Conservation (phyloP, 2,329 filamentous ascomycete genomes). For the Alternaria infectoria region DNA sequence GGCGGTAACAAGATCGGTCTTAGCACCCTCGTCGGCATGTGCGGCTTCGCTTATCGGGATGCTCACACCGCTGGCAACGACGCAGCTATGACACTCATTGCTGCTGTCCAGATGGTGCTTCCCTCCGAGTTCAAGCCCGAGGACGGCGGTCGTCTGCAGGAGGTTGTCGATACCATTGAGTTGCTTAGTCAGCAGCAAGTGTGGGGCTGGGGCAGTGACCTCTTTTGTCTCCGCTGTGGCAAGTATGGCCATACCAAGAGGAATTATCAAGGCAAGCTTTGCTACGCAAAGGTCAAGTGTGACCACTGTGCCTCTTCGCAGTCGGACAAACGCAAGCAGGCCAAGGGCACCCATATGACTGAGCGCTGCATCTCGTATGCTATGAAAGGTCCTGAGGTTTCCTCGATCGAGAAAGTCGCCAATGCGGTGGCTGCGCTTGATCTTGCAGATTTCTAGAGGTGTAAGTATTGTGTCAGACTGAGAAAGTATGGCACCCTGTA, state of each 20-base stretch:
- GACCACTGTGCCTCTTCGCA: not conserved
- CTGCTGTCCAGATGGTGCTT: slow-evolving; percentile 17
- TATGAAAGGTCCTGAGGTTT: not conserved
- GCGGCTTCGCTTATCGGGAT: slow-evolving; percentile 12
- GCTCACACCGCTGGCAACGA: slow-evolving; percentile 24
- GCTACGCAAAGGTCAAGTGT: not conserved
- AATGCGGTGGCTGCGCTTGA: not conserved
- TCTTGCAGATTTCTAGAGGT: not conserved
- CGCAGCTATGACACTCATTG: slow-evolving; percentile 18
- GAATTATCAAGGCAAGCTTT: not conserved
- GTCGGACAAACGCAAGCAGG: not conserved
- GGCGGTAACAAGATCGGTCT: slow-evolving; percentile 2
- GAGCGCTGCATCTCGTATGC: slow-evolving; percentile 5
- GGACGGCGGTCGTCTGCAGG: not conserved
- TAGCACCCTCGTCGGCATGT: not conserved
- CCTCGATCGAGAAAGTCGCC: not conserved
- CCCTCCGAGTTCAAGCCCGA: not conserved
- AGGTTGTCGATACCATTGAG: slow-evolving; percentile 11
- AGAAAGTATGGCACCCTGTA: not conserved
- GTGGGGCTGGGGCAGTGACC: slow-evolving; percentile 8
- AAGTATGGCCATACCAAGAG: not conserved
- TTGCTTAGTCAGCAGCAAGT: not conserved
- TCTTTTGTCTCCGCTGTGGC: slow-evolving; percentile 11
- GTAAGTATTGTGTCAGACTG: not conserved
- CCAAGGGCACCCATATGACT: not conserved